These are phyloP conservation scores for Neurospora sp. DNA, from an alignment of 495 filamentous ascomycete genomes.

Conservation along the genomic window DNA sequence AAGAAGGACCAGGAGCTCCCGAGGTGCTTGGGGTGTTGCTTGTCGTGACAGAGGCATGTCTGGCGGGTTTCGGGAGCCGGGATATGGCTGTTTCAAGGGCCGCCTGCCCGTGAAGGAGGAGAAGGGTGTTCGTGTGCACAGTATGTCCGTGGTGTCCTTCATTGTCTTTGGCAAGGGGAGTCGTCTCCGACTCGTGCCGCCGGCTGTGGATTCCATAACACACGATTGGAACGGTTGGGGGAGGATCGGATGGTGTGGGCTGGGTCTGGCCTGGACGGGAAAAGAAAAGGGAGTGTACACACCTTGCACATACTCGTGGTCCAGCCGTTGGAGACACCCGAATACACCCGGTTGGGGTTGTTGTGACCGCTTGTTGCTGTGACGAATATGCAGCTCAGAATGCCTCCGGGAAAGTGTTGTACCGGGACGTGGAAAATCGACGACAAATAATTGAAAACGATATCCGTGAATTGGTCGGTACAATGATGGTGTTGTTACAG, in stretches of 20 bases:
- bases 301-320: not conserved
- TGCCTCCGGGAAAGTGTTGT: not conserved
- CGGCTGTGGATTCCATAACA: not conserved
- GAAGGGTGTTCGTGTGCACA: not conserved
- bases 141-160: not conserved
- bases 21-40: not conserved
- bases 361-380: not conserved
- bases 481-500: not conserved
- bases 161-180: not conserved
- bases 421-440: not conserved
- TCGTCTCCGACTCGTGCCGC: not conserved
- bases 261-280: not conserved
- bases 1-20: not conserved
- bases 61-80: not conserved
- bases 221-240: not conserved
- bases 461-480: not conserved
- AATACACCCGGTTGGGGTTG: not conserved
- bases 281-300: not conserved
- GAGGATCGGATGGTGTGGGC: not conserved
- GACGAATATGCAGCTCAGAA: not conserved
- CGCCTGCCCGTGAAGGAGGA: not conserved
- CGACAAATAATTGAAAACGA: not conserved
- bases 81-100: not conserved
- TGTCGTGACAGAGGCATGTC: not conserved
- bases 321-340: not conserved